These are phyloP conservation scores for Cylindrotheca fusiformis DNA, from an alignment of 108 stramenopile species.

Conservation along the genomic window DNA sequence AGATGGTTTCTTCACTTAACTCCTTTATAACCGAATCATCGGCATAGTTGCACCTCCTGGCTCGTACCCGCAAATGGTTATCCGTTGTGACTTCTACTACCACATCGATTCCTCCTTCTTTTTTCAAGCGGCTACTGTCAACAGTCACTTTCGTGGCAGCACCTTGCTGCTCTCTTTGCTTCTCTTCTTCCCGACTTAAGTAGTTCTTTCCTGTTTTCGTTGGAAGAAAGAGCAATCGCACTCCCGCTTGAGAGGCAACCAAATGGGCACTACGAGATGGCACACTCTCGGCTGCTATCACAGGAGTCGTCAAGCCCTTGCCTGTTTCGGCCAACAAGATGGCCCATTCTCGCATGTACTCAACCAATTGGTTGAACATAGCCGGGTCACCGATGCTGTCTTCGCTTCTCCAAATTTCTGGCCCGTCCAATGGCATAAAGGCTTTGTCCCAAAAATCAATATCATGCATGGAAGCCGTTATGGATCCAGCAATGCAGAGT, in stretches of 20 bases:
- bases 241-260: slow-evolving; percentile 35
- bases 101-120: slow-evolving; percentile 78
- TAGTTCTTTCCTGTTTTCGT: slow-evolving; percentile 75
- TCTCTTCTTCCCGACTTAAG: slow-evolving; percentile 61
- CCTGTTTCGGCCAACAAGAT: slow-evolving; percentile 38
- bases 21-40: slow-evolving; percentile 71
- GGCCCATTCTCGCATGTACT: slow-evolving; percentile 73
- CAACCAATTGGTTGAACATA: slow-evolving; percentile 37
- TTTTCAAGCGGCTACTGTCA: slow-evolving; percentile 10
- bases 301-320: slow-evolving; percentile 77
- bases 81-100: slow-evolving; percentile 58
- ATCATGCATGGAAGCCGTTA: slow-evolving; percentile 23
- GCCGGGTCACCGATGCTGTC: slow-evolving; percentile 3
- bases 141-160: slow-evolving; percentile 1
- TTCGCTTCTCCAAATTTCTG: slow-evolving; percentile 61
- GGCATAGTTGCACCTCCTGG: slow-evolving; percentile 74
- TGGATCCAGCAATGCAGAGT: slow-evolving; percentile 18
- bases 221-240: slow-evolving; percentile 63
- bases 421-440: slow-evolving; percentile 74
- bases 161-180: slow-evolving; percentile 28
- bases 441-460: slow-evolving; percentile 55
- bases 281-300: slow-evolving; percentile 28
- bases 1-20: slow-evolving; percentile 69
- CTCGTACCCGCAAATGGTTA: slow-evolving; percentile 65
- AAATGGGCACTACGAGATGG: background rate